Conservation (phyloP, 169 alveolate genomes). For the Perkinsus olseni region DNA sequence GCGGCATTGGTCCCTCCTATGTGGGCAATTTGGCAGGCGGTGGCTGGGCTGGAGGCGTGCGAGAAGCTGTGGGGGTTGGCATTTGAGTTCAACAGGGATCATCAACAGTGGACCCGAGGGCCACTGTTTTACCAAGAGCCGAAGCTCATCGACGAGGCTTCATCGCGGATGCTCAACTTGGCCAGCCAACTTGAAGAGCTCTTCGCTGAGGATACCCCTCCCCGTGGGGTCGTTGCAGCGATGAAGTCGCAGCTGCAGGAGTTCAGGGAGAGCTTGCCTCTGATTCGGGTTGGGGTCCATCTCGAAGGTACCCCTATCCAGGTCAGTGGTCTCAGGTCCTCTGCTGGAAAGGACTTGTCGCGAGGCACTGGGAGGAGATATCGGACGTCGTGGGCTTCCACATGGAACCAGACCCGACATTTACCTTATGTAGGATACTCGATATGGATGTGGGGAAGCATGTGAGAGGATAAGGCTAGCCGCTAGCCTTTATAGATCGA, state of each 20-base stretch:
- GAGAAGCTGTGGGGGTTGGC: slow-evolving; percentile 1
- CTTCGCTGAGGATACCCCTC: slow-evolving; percentile 17
- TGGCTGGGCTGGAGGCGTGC: not conserved
- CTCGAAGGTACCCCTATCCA: not conserved
- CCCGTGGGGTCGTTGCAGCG: slow-evolving; percentile 22
- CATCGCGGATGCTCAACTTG: slow-evolving; percentile 18
- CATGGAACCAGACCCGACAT: slow-evolving; percentile 56
- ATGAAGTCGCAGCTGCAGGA: slow-evolving; percentile 33
- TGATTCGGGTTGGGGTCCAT: slow-evolving; percentile 53
- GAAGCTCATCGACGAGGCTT: slow-evolving; percentile 15
- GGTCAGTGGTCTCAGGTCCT: not conserved
- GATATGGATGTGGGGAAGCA: slow-evolving; percentile 44
- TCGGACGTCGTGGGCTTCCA: slow-evolving; percentile 55
- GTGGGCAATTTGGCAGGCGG: not conserved
- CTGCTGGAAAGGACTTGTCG: slow-evolving; percentile 49
- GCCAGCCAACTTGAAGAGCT: slow-evolving; percentile 16
- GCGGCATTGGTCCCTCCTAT: not conserved
- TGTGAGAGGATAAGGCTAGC: not conserved
- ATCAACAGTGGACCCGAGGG: slow-evolving; percentile 22
- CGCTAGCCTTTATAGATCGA: not conserved
- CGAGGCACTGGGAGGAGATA: slow-evolving; percentile 76
- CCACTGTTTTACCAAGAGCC: slow-evolving; percentile 18
- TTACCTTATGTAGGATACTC: slow-evolving; percentile 38
- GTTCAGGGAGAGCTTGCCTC: slow-evolving; percentile 50
- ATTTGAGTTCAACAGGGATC: not conserved